A percentile compares a stretch with the other conserved stretches of the same genome.
These are phyloP conservation scores for Metschnikowia cubensis DNA, from an alignment of 805 yeast genomes.

Conservation along the genomic window DNA sequence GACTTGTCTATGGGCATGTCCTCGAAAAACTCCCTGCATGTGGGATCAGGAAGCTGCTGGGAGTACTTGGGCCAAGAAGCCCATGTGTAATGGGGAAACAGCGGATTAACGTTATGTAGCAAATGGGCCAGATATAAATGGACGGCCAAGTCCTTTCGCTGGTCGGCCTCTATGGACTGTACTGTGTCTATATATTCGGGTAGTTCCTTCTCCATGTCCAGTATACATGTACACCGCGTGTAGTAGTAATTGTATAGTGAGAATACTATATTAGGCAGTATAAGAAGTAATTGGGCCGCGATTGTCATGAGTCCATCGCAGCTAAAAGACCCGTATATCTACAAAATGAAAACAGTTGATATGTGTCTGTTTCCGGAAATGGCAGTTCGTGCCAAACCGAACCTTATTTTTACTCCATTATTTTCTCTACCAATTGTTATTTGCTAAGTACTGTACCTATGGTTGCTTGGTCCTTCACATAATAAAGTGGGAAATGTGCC, in stretches of 20 bases:
- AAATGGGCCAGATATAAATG: constrained; percentile 62
- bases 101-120: constrained; percentile 33
- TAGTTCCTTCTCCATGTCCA: neutral
- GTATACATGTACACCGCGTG: neutral
- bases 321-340: neutral
- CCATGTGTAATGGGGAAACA: constrained; percentile 43
- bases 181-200: constrained; percentile 8
- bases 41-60: constrained; percentile 9
- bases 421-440: too few relatives aligned
- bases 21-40: constrained; percentile 7
- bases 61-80: constrained; percentile 54
- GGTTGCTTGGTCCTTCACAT: neutral
- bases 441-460: neutral
- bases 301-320: neutral
- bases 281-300: neutral
- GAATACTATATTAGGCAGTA: too few relatives aligned
- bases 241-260: too few relatives aligned
- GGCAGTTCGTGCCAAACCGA: too few relatives aligned
- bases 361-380: too few relatives aligned
- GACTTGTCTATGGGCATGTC: constrained; percentile 5
- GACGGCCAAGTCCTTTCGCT: constrained; percentile 52
- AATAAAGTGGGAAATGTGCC: neutral
- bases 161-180: constrained; percentile 44
- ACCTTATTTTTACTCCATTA: too few relatives aligned
- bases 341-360: neutral